Evolutionary conservation across 768 basidiomycete species (phyloP).

Genomic region (Cyclocybe aegerita): DNA sequence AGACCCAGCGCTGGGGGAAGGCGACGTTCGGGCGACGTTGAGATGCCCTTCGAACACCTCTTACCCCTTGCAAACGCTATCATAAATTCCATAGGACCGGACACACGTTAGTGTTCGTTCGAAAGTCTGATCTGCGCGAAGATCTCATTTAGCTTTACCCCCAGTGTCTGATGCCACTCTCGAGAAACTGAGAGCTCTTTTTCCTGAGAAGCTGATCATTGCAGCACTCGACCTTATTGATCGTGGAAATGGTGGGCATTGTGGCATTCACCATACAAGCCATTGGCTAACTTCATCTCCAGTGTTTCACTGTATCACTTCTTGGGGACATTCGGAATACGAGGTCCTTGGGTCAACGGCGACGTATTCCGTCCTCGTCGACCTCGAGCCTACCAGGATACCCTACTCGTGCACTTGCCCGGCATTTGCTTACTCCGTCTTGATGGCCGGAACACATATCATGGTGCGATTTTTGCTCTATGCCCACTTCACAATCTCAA

Average conservation of each 20-base stretch:
- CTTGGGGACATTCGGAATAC: conserved; percentile 61
- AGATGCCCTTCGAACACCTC: conserved; percentile 1
- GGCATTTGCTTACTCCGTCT: conserved; percentile 64
- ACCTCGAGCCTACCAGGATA: conserved; percentile 33
- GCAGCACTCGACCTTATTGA: conserved; percentile 81
- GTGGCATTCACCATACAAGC: background rate
- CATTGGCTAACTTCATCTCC: background rate
- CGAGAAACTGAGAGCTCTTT: conserved; percentile 53
- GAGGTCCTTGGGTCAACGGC: conserved; percentile 68
- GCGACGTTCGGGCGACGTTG: background rate
- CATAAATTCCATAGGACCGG: conserved; percentile 15
- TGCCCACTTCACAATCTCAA: conserved; percentile 5
- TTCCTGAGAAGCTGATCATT: conserved; percentile 62
- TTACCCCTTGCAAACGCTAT: conserved; percentile 12
- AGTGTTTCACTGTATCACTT: conserved; percentile 63
- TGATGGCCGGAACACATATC: conserved; percentile 57
- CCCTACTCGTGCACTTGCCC: conserved; percentile 75
- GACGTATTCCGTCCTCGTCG: conserved; percentile 58
- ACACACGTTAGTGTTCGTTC: conserved; percentile 5
- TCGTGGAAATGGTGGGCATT: conserved; percentile 54
- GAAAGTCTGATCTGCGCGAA: background rate
- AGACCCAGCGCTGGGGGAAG: too few relatives aligned
- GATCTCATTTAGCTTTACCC: background rate
- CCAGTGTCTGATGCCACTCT: conserved; percentile 48
- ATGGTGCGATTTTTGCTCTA: conserved; percentile 46